A percentile compares a stretch with the other conserved stretches of the same genome.
These are phyloP conservation scores for Beauveria pseudobassiana DNA, from an alignment of 2,329 filamentous ascomycete genomes.

Conservation along the genomic window DNA sequence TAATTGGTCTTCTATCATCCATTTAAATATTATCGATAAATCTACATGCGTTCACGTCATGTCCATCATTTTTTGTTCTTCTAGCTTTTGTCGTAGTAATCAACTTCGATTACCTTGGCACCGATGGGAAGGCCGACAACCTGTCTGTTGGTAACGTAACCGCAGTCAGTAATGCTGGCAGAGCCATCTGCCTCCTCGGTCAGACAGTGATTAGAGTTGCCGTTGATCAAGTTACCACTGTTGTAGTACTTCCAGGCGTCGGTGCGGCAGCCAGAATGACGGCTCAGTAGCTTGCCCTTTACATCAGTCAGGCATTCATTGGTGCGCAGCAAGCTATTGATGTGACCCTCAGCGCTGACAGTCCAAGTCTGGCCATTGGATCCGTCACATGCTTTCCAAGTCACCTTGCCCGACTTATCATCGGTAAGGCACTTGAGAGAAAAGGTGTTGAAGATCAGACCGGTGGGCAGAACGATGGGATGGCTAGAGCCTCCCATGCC, in stretches of 20 bases:
- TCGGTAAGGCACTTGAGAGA: constrained; percentile 36
- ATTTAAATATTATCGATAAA: not conserved
- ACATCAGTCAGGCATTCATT: constrained; percentile 25
- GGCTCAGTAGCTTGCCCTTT: constrained; percentile 13
- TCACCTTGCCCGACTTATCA: constrained; percentile 18
- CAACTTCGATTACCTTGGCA: constrained; percentile 11
- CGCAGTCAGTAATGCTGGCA: constrained; percentile 25
- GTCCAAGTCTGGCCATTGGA: constrained; percentile 36
- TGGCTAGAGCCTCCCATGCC: constrained; percentile 17
- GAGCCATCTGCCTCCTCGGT: constrained; percentile 25
- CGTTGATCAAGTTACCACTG: constrained; percentile 35
- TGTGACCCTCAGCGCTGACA: constrained; percentile 22
- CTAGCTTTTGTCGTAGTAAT: constrained; percentile 1
- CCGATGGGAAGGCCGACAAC: constrained; percentile 40
- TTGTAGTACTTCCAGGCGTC: constrained; percentile 36
- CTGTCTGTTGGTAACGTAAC: constrained; percentile 33
- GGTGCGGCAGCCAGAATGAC: constrained; percentile 14
- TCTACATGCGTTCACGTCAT: not conserved
- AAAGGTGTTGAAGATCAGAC: constrained; percentile 42
- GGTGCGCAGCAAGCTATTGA: constrained; percentile 30
- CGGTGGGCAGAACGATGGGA: constrained; percentile 31
- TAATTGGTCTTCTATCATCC: not conserved
- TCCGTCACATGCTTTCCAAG: constrained; percentile 30
- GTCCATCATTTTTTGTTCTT: not conserved
- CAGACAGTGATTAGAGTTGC: constrained; percentile 26